phyloP scores from a whole-genome alignment of 2,329 filamentous ascomycete species.

The Hypomyces rosellus region DNA sequence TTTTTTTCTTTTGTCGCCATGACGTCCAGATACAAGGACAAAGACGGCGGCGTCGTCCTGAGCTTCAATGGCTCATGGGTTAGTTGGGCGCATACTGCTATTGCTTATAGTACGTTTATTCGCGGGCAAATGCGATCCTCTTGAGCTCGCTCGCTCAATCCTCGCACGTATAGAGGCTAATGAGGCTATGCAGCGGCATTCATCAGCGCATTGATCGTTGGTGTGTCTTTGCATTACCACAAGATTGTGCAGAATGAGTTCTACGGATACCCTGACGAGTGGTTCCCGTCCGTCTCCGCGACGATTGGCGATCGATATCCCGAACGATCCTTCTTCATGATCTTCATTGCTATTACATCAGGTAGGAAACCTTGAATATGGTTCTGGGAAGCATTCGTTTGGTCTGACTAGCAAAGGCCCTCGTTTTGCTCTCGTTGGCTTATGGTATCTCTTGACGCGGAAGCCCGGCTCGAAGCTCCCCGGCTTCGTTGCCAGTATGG shows the following conservation, averaged over 20 bases:
- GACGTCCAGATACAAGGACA: conserved; percentile 54
- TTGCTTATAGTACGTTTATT: conserved; percentile 65
- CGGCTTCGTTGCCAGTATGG: conserved; percentile 72
- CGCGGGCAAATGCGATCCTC: neutral
- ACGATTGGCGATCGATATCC: conserved; percentile 97
- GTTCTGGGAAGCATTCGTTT: neutral
- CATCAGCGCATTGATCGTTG: conserved; percentile 75
- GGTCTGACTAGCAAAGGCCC: conserved; percentile 51
- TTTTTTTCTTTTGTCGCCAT: conserved; percentile 21
- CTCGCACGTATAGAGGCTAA: conserved; percentile 14
- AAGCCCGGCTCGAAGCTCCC: conserved; percentile 69
- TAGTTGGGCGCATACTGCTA: conserved; percentile 75
- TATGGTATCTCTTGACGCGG: conserved; percentile 87
- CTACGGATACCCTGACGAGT: conserved; percentile 89
- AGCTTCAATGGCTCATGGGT: conserved; percentile 83
- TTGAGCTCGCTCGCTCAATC: neutral
- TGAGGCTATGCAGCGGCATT: conserved; percentile 59
- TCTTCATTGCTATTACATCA: conserved; percentile 95
- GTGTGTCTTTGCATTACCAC: conserved; percentile 76
- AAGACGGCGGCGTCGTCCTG: conserved; percentile 53
- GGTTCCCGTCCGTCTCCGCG: conserved; percentile 93
- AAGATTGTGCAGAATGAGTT: conserved; percentile 98
- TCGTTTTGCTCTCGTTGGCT: conserved; percentile 79
- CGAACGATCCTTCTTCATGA: conserved; percentile 91
- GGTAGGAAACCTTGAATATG: conserved; percentile 41